A percentile compares a stretch with the other conserved stretches of the same genome.
Conservation (phyloP, 2,329 filamentous ascomycete genomes). For the Bipolaris zeicola region DNA sequence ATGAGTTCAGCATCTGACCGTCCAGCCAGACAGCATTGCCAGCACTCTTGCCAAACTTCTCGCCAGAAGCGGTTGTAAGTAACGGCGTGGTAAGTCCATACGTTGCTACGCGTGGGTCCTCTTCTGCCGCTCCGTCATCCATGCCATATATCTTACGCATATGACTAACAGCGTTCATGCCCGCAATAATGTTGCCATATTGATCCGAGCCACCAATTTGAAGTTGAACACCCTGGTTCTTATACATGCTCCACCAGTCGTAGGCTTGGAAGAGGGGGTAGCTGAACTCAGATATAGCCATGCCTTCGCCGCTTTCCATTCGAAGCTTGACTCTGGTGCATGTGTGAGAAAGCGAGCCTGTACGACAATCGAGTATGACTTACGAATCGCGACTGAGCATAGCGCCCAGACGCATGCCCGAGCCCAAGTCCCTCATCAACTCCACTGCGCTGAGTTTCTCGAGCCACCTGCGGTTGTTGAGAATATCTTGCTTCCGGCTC, state of each 20-base stretch:
- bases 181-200: constrained; percentile 92
- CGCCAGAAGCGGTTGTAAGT: constrained; percentile 80
- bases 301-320: constrained; percentile 83
- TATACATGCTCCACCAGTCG: constrained; percentile 93
- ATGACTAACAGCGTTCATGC: constrained; percentile 81
- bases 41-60: constrained; percentile 93
- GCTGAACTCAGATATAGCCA: constrained; percentile 91
- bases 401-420: constrained; percentile 75
- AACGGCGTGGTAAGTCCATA: constrained; percentile 91
- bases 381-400: constrained; percentile 89
- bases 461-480: constrained; percentile 88
- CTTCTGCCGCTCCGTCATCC: constrained; percentile 17
- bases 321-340: constrained; percentile 73
- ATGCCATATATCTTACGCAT: constrained; percentile 58
- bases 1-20: constrained; percentile 75
- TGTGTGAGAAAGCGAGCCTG: constrained; percentile 19
- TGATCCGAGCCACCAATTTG: constrained; percentile 96
- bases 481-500: constrained; percentile 69
- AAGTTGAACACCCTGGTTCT: constrained; percentile 70
- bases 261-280: constrained; percentile 94
- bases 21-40: constrained; percentile 96
- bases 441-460: constrained; percentile 73
- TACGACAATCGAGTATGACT: constrained; percentile 47
- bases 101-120: constrained; percentile 57
- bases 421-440: constrained; percentile 75